Conservation (phyloP, 1,139 yeast genomes). For the Candida neerlandica region DNA sequence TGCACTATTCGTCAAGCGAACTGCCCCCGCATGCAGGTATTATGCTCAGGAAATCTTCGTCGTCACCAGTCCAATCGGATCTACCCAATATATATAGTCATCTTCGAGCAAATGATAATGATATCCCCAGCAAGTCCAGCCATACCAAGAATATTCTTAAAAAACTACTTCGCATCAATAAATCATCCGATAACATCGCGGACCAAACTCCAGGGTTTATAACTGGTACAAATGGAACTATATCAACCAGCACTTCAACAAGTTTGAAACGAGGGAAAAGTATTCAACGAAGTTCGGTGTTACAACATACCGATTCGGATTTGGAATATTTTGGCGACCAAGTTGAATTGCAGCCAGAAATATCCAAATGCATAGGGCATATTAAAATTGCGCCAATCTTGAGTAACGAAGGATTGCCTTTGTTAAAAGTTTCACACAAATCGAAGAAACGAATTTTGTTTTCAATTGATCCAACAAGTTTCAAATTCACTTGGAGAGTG, state of each 20-base stretch:
- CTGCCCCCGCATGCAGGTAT: constrained; percentile 1
- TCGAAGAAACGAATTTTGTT: constrained; percentile 56
- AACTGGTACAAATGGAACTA: neutral
- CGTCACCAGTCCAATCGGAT: constrained; percentile 29
- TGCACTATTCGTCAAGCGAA: constrained; percentile 7
- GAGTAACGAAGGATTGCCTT: constrained; percentile 46
- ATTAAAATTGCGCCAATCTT: constrained; percentile 27
- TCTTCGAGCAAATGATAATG: constrained; percentile 26
- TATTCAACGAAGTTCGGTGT: constrained; percentile 6
- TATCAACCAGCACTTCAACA: neutral
- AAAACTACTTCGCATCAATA: constrained; percentile 17
- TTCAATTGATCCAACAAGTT: constrained; percentile 33
- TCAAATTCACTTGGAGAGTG: constrained; percentile 52
- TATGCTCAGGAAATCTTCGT: constrained; percentile 10
- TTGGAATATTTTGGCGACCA: constrained; percentile 6
- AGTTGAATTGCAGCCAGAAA: constrained; percentile 13
- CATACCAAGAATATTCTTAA: constrained; percentile 15
- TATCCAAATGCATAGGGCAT: constrained; percentile 17
- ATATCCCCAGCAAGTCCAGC: constrained; percentile 7
- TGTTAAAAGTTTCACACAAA: constrained; percentile 69
- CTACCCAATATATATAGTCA: constrained; percentile 25
- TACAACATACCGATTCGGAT: constrained; percentile 6
- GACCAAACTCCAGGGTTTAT: neutral
- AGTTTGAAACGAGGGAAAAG: constrained; percentile 8
- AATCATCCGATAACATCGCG: constrained; percentile 17